These are phyloP conservation scores for Protea cynaroides DNA, from an alignment of 164 flowering plant species.

Conservation along the genomic window DNA sequence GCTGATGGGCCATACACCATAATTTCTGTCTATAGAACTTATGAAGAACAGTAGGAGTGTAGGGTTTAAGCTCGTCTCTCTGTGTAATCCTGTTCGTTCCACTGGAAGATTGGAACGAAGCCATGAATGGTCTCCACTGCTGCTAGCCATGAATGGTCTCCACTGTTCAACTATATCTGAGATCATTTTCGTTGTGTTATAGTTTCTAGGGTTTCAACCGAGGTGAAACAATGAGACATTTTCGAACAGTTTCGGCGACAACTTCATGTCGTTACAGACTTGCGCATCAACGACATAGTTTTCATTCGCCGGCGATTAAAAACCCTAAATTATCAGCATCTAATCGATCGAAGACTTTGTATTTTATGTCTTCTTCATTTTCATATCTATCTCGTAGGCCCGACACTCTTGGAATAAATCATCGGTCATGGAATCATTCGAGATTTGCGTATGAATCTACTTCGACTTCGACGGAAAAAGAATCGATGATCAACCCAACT, in stretches of 20 bases:
- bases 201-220: background rate
- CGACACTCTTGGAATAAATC: background rate
- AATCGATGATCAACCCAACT: conserved; percentile 17
- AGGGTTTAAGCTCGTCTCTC: too few relatives aligned
- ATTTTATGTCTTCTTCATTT: background rate
- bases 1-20: too few relatives aligned
- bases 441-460: conserved; percentile 15
- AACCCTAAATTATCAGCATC: background rate
- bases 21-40: too few relatives aligned
- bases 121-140: too few relatives aligned
- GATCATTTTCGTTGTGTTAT: too few relatives aligned
- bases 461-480: conserved; percentile 7
- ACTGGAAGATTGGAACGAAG: too few relatives aligned
- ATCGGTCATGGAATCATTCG: conserved; percentile 5
- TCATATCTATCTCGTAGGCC: background rate
- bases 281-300: background rate
- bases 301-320: background rate
- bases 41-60: too few relatives aligned
- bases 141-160: too few relatives aligned
- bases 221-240: background rate
- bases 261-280: background rate
- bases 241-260: background rate
- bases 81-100: too few relatives aligned
- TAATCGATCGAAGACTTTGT: background rate
- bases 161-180: too few relatives aligned